A percentile compares a stretch with the other conserved stretches of the same genome.
These are phyloP conservation scores for Periconia sp. DNA, from an alignment of 2,329 filamentous ascomycete genomes.

Conservation along the genomic window DNA sequence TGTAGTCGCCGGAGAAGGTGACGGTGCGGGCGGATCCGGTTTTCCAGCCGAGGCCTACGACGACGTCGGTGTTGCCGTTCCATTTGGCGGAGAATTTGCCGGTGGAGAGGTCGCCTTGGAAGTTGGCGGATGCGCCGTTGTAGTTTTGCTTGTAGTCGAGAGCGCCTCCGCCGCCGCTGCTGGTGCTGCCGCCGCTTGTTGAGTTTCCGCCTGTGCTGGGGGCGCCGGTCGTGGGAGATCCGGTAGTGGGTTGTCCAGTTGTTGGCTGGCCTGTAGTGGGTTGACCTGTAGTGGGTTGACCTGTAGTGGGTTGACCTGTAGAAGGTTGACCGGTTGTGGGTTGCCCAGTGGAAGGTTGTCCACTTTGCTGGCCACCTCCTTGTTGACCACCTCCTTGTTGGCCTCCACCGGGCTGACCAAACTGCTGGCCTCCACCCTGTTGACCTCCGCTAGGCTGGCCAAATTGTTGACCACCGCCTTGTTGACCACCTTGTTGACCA, in stretches of 20 bases:
- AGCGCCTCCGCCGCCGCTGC: background rate
- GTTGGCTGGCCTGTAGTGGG: background rate
- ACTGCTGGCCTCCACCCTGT: background rate
- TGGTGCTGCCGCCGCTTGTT: background rate
- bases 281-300: background rate
- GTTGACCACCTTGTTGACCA: background rate
- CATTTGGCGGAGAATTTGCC: slow-evolving; percentile 41
- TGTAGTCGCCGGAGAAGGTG: slow-evolving; percentile 19
- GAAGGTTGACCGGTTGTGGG: background rate
- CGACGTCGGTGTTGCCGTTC: slow-evolving; percentile 30
- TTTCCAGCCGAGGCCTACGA: slow-evolving; percentile 35
- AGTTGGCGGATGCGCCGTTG: background rate
- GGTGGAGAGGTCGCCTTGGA: slow-evolving; percentile 13
- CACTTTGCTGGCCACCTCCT: background rate
- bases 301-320: background rate
- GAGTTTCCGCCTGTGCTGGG: background rate
- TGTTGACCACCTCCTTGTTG: background rate
- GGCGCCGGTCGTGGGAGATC: background rate
- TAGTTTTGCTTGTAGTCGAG: background rate
- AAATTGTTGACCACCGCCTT: background rate
- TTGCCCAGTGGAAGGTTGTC: background rate
- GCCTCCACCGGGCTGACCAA: background rate
- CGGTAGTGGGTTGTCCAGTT: background rate
- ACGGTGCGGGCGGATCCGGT: slow-evolving; percentile 17
- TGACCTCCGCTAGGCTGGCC: background rate